A percentile compares a stretch with the other conserved stretches of the same genome.
Conservation (phyloP, 2,329 filamentous ascomycete species). For the Cordyceps javanica region DNA sequence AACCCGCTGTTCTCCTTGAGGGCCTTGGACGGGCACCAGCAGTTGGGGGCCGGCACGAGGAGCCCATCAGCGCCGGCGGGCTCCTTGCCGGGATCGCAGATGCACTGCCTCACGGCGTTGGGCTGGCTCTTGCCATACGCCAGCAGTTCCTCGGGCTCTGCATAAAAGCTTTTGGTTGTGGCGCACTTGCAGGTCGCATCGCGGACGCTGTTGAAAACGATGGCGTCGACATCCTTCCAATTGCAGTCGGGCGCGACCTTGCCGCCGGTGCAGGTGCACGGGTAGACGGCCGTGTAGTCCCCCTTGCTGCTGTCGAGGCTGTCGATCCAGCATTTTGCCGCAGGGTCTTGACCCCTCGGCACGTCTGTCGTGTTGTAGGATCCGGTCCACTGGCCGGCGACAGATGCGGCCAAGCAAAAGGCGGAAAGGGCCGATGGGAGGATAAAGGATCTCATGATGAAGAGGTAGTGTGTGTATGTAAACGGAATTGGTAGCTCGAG, state of each 20-base stretch:
- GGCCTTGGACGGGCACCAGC: background rate
- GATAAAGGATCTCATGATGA: background rate
- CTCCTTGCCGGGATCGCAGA: background rate
- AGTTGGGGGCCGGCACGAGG: background rate
- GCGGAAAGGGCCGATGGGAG: background rate
- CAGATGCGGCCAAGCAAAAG: background rate
- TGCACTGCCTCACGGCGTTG: background rate
- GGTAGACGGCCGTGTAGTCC: background rate
- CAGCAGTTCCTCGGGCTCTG: background rate
- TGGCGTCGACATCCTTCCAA: background rate
- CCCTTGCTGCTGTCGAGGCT: background rate
- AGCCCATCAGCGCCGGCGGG: background rate
- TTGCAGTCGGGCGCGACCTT: background rate
- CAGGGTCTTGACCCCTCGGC: background rate
- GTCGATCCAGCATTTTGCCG: background rate
- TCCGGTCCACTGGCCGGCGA: background rate
- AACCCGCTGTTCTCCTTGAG: background rate
- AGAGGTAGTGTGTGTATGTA: background rate
- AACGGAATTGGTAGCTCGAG: background rate
- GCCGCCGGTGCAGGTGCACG: background rate
- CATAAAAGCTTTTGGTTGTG: rapidly evolving
- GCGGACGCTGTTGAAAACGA: background rate
- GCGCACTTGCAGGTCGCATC: background rate
- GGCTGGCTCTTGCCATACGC: background rate
- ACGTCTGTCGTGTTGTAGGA: background rate